These are phyloP conservation scores for Lachnellula arida DNA, from an alignment of 2,329 filamentous ascomycete species.

Conservation along the genomic window DNA sequence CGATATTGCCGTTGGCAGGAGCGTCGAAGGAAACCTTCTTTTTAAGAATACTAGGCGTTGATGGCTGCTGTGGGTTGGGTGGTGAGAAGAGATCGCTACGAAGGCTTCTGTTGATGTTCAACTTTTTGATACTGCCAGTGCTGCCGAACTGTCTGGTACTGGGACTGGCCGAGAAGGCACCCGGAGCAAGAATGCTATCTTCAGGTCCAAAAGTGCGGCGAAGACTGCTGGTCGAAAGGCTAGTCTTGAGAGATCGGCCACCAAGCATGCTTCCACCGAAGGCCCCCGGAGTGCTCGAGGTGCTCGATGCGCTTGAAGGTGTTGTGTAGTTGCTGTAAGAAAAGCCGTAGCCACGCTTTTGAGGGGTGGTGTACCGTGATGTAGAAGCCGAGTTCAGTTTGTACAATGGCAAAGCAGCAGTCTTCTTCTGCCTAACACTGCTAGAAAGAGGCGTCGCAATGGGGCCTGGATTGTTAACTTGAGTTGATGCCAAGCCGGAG, in stretches of 20 bases:
- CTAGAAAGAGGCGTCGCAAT: conserved; percentile 84
- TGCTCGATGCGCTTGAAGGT: conserved; percentile 65
- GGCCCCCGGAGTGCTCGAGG: conserved; percentile 61
- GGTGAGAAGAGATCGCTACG: conserved; percentile 66
- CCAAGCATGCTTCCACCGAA: conserved; percentile 63
- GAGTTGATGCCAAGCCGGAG: conserved; percentile 61
- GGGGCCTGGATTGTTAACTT: conserved; percentile 71
- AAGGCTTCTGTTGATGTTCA: conserved; percentile 86
- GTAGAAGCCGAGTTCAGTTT: conserved; percentile 79
- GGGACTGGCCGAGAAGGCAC: conserved; percentile 71
- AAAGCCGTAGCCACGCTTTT: conserved; percentile 85
- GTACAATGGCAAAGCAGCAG: conserved; percentile 77
- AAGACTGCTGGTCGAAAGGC: conserved; percentile 81
- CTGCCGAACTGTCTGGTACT: conserved; percentile 61
- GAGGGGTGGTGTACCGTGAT: conserved; percentile 75
- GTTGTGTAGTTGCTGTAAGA: conserved; percentile 90
- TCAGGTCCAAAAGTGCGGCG: conserved; percentile 77
- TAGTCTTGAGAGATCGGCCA: conserved; percentile 71
- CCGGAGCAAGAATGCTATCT: conserved; percentile 80
- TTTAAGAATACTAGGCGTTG: conserved; percentile 48
- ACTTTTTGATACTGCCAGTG: conserved; percentile 74
- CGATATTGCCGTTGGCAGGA: conserved; percentile 44
- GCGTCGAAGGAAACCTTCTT: conserved; percentile 94
- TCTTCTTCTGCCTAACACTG: conserved; percentile 67
- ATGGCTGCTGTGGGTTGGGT: conserved; percentile 38